A percentile compares a stretch with the other conserved stretches of the same genome.
phyloP scores from a whole-genome alignment of 2,329 filamentous ascomycete species.

The Raffaelea albimanens region DNA sequence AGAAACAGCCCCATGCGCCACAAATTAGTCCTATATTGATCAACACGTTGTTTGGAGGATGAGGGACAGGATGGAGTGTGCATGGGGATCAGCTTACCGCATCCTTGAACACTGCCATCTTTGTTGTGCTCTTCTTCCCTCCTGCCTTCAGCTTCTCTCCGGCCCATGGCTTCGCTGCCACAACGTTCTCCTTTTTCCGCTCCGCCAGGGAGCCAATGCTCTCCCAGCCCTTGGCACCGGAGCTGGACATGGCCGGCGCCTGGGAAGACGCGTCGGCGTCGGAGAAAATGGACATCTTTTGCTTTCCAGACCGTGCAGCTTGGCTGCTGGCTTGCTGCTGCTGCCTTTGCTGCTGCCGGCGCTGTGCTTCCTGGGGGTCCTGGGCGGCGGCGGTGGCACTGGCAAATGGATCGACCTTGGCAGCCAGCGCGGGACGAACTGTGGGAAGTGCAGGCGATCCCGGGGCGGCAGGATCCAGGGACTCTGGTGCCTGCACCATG shows the following conservation, averaged over 20 bases:
- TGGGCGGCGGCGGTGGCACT: constrained; percentile 36
- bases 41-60: constrained; percentile 54
- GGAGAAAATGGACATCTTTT: constrained; percentile 86
- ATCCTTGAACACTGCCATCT: constrained; percentile 93
- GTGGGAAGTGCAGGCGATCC: constrained; percentile 80
- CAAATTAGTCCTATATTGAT: constrained; percentile 94
- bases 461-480: constrained; percentile 36
- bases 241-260: constrained; percentile 44
- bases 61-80: constrained; percentile 20
- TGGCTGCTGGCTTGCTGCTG: constrained; percentile 16
- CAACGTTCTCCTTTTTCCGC: constrained; percentile 85
- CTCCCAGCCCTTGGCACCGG: constrained; percentile 70
- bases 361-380: constrained; percentile 52
- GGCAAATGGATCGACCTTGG: constrained; percentile 78
- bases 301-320: constrained; percentile 46
- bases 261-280: constrained; percentile 56
- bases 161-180: constrained; percentile 81
- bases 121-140: constrained; percentile 69
- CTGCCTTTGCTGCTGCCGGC: constrained; percentile 7
- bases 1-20: constrained; percentile 26
- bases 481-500: constrained; percentile 50
- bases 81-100: constrained; percentile 67
- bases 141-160: constrained; percentile 85
- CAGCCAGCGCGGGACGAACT: constrained; percentile 71
- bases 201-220: constrained; percentile 79